Evolutionary conservation across 2,329 filamentous ascomycete species (phyloP), one percentile per base, ranked within the genome.

Genomic region (Fusarium bulbicola): DNA sequence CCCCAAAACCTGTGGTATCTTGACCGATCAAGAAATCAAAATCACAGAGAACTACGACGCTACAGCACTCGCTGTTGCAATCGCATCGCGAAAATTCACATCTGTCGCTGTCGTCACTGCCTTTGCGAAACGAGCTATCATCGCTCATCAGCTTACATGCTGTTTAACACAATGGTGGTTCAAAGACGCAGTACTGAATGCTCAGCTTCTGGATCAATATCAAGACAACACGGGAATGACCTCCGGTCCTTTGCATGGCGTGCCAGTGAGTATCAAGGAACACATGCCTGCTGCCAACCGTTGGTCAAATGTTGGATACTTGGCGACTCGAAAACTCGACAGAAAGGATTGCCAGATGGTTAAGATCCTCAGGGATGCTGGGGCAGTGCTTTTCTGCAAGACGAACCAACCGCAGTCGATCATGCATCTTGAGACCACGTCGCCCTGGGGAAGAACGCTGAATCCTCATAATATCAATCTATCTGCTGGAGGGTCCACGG

Each of bases 401-500:
- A 93, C 92, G 1, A 93, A 92, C 68, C 85, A 92, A 11, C 90
- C 91, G 0, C 87, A 90, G 72, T 84, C 83, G 0, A 79, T 89
- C 59, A 85, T 83, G 76, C 84, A 84, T 14, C 79, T 90, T 45
- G 91, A 92, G 76, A 87, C 84, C 8, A 85, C 86, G 32, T 91
- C 90, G 50, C 79, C 91, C 28, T 89, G 87, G 69, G 90, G 90
- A 3, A 85, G 88, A 15, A 87, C 87, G 0, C 79, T 92, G 24
- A 92, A 92, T 73, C 91, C 92, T 0, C 80, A 86, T 59, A 91
- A 91, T 62, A 84, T 87, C 8, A 81, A 84, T 20, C 83, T 90
- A 24, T 89, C 88, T 0, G 85, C 89, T 0, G 92, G 92, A 6
- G 91, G 92, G 2, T 89, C 86, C 5, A 88, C 88, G 0, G 91